Percentiles rank a stretch among this genome's conserved stretches.
Evolutionary conservation across 768 basidiomycete genomes (phyloP).

Genomic region (Rickenella mellea): DNA sequence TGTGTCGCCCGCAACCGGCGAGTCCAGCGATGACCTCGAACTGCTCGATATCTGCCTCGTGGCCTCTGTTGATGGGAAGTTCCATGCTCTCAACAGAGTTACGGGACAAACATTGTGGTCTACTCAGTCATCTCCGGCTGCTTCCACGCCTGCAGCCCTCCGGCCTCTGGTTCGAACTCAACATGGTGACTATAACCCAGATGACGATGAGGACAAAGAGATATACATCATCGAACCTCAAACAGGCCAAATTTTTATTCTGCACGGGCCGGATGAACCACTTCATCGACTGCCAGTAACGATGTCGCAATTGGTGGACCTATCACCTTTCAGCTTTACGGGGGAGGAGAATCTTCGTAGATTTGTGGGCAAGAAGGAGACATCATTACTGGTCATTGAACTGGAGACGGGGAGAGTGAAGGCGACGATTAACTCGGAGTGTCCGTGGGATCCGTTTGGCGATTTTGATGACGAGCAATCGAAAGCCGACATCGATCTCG

Average conservation of each 20-base stretch:
- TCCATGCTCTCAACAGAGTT: constrained; percentile 87
- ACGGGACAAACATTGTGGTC: constrained; percentile 84
- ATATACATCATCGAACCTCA: constrained; percentile 93
- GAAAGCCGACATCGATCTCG: constrained; percentile 41
- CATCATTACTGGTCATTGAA: constrained; percentile 65
- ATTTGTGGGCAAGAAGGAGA: constrained; percentile 89
- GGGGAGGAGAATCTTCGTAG: constrained; percentile 56
- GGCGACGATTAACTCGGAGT: constrained; percentile 64
- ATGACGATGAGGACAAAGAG: constrained; percentile 45
- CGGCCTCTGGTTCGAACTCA: constrained; percentile 67
- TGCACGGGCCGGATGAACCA: constrained; percentile 54
- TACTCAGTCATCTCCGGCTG: constrained; percentile 47
- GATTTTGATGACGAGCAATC: constrained; percentile 24
- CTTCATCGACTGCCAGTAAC: constrained; percentile 86
- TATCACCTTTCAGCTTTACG: constrained; percentile 74
- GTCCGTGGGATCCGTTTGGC: constrained; percentile 59
- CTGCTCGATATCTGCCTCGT: constrained; percentile 80
- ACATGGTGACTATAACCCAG: constrained; percentile 49
- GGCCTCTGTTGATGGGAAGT: constrained; percentile 88
- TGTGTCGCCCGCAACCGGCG: too few relatives aligned
- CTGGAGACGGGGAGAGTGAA: constrained; percentile 75
- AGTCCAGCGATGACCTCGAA: constrained; percentile 36
- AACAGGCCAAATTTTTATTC: constrained; percentile 87
- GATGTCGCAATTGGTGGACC: constrained; percentile 86
- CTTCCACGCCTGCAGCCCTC: constrained; percentile 42